Evolutionary conservation across 2,329 filamentous ascomycete species (phyloP).

Genomic region (Podosphaera aphanis): DNA sequence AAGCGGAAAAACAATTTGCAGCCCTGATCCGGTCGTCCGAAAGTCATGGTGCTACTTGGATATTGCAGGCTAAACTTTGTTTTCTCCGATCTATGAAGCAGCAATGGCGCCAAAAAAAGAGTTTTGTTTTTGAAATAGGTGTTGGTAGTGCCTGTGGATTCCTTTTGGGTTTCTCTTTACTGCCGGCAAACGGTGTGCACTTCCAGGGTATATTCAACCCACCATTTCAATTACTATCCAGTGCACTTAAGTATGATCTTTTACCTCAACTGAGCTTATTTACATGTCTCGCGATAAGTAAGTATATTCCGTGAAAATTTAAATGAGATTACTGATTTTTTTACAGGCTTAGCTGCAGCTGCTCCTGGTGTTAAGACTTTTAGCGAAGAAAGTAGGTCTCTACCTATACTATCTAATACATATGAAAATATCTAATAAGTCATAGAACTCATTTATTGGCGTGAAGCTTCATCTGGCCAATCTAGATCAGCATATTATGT

Average conservation of each 20-base stretch:
- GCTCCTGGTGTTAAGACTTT: slow-evolving; percentile 33
- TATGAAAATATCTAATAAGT: background rate
- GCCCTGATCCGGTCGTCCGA: slow-evolving; percentile 23
- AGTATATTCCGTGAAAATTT: background rate
- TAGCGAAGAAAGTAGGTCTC: slow-evolving; percentile 23
- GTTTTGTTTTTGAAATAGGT: slow-evolving; percentile 30
- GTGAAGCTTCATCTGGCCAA: slow-evolving; percentile 32
- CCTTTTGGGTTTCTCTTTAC: slow-evolving; percentile 29
- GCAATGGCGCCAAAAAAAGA: slow-evolving; percentile 27
- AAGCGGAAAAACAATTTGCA: slow-evolving; percentile 14
- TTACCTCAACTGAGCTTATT: slow-evolving; percentile 30
- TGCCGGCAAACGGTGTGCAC: slow-evolving; percentile 25
- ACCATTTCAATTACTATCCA: slow-evolving; percentile 27
- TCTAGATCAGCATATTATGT: slow-evolving; percentile 31
- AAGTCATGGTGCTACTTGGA: slow-evolving; percentile 24
- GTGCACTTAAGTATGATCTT: slow-evolving; percentile 25
- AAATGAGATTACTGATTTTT: no score
- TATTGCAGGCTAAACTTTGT: slow-evolving; percentile 28
- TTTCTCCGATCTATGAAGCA: slow-evolving; percentile 29
- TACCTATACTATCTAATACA: no score
- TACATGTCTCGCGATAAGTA: slow-evolving; percentile 24
- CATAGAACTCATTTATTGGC: slow-evolving; percentile 23
- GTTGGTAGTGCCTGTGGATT: slow-evolving; percentile 27
- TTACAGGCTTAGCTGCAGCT: slow-evolving; percentile 24
- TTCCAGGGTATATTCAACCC: slow-evolving; percentile 28